A percentile compares a stretch with the other conserved stretches of the same genome.
phyloP scores from a whole-genome alignment of 2,329 filamentous ascomycete species.

The Lecanicillium sp. region DNA sequence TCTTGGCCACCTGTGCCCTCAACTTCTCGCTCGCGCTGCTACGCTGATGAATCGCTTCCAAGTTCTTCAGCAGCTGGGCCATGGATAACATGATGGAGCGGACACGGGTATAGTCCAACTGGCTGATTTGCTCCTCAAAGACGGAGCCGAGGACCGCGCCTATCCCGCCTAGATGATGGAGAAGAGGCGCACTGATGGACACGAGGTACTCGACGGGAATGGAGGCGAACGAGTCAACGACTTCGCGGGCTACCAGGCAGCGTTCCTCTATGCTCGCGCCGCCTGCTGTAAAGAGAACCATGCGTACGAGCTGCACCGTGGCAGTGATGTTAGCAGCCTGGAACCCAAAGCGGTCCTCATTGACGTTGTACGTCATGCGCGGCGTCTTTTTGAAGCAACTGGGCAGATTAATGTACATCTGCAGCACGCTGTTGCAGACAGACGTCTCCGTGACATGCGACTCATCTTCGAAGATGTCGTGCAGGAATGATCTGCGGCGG shows the following conservation, averaged over 20 bases:
- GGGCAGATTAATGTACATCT: constrained; percentile 19
- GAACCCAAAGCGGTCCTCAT: constrained; percentile 23
- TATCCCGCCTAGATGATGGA: constrained; percentile 24
- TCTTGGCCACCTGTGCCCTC: constrained; percentile 14
- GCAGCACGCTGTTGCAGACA: constrained; percentile 14
- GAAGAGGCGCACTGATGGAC: constrained; percentile 23
- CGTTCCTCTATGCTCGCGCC: constrained; percentile 20
- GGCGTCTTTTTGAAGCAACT: constrained; percentile 19
- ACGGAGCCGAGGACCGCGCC: constrained; percentile 25
- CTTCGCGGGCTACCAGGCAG: constrained; percentile 21
- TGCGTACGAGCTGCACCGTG: constrained; percentile 24
- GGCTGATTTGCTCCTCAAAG: constrained; percentile 21
- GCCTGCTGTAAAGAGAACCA: constrained; percentile 19
- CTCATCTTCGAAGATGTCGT: constrained; percentile 14
- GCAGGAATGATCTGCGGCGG: constrained; percentile 12
- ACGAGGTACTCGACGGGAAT: constrained; percentile 13
- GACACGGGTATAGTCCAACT: constrained; percentile 18
- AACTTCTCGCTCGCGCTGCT: constrained; percentile 16
- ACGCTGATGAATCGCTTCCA: constrained; percentile 16
- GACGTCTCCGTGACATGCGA: constrained; percentile 12
- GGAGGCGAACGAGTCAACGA: constrained; percentile 18
- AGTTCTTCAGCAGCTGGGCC: constrained; percentile 20
- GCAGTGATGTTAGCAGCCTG: constrained; percentile 27
- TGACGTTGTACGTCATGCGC: constrained; percentile 16
- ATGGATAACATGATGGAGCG: constrained; percentile 21